Evolutionary conservation across 805 yeast species (phyloP).

Genomic region (Danielozyma ontarioensis): DNA sequence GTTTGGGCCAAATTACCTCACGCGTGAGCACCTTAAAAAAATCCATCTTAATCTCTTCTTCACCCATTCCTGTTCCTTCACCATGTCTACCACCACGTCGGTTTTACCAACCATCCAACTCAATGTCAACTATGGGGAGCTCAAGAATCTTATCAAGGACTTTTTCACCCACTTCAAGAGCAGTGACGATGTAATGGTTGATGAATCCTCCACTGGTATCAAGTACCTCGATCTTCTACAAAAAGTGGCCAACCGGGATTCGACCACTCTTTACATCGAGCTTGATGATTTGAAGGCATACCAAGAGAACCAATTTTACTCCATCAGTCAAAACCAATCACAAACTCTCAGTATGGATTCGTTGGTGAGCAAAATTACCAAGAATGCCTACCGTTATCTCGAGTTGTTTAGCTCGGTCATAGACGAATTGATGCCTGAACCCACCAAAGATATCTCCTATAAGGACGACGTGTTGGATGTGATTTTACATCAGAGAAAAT

Average conservation of each 20-base stretch:
- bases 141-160: constrained; percentile 53
- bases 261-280: constrained; percentile 63
- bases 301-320: constrained; percentile 42
- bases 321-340: constrained; percentile 1
- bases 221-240: constrained; percentile 77
- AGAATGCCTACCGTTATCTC: constrained; percentile 72
- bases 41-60: too few relatives aligned
- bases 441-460: constrained; percentile 74
- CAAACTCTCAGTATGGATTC: constrained; percentile 12
- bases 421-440: constrained; percentile 80
- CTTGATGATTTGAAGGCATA: constrained; percentile 77
- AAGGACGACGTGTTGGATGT: constrained; percentile 91
- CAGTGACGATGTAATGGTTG: constrained; percentile 9
- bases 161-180: constrained; percentile 66
- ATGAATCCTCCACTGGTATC: constrained; percentile 8
- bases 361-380: constrained; percentile 55
- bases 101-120: constrained; percentile 62
- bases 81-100: constrained; percentile 17
- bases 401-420: constrained; percentile 72
- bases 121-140: constrained; percentile 67
- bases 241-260: constrained; percentile 78
- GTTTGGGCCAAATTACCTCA: too few relatives aligned
- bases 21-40: too few relatives aligned
- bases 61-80: too few relatives aligned
- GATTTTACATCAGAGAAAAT: constrained; percentile 81